These are phyloP conservation scores for Sclerotinia subarctica DNA, from an alignment of 2,329 filamentous ascomycete genomes.

Conservation along the genomic window DNA sequence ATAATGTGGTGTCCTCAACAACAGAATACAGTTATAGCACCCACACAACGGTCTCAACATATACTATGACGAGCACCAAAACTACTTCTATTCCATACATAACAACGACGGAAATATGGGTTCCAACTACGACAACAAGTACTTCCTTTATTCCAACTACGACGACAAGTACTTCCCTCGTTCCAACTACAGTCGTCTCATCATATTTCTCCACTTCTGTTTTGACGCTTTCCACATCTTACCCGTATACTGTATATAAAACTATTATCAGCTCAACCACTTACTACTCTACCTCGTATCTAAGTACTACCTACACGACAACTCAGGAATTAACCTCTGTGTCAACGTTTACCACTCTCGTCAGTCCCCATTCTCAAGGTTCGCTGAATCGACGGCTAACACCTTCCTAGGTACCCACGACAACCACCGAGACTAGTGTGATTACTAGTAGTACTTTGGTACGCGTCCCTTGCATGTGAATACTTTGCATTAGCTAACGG, in stretches of 20 bases:
- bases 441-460: background rate
- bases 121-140: constrained; percentile 15
- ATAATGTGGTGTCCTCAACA: constrained; percentile 13
- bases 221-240: background rate
- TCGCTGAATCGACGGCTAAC: background rate
- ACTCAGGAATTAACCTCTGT: background rate
- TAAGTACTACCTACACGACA: constrained; percentile 5
- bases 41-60: constrained; percentile 24
- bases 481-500: background rate
- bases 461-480: background rate
- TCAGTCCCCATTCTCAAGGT: background rate
- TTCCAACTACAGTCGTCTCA: constrained; percentile 2
- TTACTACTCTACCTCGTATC: constrained; percentile 10
- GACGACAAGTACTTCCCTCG: background rate
- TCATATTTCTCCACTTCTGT: background rate
- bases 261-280: constrained; percentile 15
- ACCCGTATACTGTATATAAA: constrained; percentile 4
- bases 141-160: constrained; percentile 6
- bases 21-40: constrained; percentile 26
- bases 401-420: background rate
- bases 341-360: background rate
- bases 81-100: constrained; percentile 9
- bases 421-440: constrained; percentile 3
- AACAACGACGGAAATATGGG: background rate
- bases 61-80: background rate